A percentile compares a stretch with the other conserved stretches of the same genome.
Conservation (phyloP, 257 asterid species). For the Nicotiana tomentosiformis region DNA sequence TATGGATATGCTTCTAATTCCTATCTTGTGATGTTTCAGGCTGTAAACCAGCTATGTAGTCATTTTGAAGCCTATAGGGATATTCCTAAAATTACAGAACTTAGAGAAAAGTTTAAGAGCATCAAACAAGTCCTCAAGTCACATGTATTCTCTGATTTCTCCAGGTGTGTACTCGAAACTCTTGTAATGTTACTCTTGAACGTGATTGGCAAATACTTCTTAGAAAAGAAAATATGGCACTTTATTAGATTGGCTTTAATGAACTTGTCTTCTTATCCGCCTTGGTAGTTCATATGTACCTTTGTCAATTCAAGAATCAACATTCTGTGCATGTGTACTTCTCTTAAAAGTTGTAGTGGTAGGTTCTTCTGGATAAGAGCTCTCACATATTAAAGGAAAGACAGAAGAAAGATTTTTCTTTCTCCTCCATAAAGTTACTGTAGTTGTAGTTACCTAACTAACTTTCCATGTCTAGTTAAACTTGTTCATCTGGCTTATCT, state of each 20-base stretch:
- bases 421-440: not conserved
- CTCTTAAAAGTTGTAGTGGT: not conserved
- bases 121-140: constrained; percentile 91
- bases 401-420: not conserved
- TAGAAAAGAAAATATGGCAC: not conserved
- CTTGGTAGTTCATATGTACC: not conserved
- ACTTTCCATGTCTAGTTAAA: not conserved
- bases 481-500: not conserved
- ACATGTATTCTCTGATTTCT: constrained; percentile 90
- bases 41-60: constrained; percentile 94
- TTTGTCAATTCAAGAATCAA: constrained; percentile 5
- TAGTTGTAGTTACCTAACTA: not conserved
- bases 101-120: constrained; percentile 87
- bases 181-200: not conserved
- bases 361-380: not conserved
- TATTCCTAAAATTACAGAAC: constrained; percentile 88
- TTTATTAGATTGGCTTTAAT: not conserved
- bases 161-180: constrained; percentile 53
- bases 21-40: constrained; percentile 47
- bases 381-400: not conserved
- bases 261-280: not conserved
- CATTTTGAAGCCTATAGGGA: constrained; percentile 97
- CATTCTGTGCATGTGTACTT: not conserved
- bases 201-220: not conserved
- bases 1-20: constrained; percentile 16